phyloP scores from a whole-genome alignment of 1,284 basidiomycete genomes.

The Gomphus bonarii region DNA sequence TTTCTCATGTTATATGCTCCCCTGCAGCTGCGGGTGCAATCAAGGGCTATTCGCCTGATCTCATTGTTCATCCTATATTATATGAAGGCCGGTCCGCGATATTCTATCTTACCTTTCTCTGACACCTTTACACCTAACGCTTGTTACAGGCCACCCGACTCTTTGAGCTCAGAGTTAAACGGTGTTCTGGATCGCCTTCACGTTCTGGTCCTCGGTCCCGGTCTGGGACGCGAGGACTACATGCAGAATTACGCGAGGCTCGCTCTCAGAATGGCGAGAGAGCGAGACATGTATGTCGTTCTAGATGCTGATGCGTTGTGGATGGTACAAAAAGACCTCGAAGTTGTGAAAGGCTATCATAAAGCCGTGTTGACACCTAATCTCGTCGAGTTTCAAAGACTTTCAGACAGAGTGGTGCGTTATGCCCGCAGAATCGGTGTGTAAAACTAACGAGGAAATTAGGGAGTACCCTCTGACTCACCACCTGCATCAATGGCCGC shows the following conservation, averaged over 20 bases:
- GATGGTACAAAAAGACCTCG: slow-evolving; percentile 67
- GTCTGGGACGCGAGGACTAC: slow-evolving; percentile 80
- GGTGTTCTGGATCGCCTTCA: slow-evolving; percentile 77
- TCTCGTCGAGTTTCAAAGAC: slow-evolving; percentile 83
- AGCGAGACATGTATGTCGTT: slow-evolving; percentile 75
- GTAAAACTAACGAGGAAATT: background rate
- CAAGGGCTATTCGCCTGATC: slow-evolving; percentile 91
- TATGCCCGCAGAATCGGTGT: background rate
- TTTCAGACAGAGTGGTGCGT: slow-evolving; percentile 66
- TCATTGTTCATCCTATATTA: slow-evolving; percentile 93
- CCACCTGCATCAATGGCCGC: slow-evolving; percentile 41
- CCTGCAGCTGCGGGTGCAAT: slow-evolving; percentile 84
- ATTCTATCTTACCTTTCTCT: slow-evolving; percentile 7
- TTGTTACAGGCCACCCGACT: slow-evolving; percentile 30
- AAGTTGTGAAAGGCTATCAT: slow-evolving; percentile 70
- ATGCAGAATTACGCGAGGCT: slow-evolving; percentile 73
- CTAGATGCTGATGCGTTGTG: slow-evolving; percentile 89
- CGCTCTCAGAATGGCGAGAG: slow-evolving; percentile 38
- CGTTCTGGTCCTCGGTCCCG: slow-evolving; percentile 88
- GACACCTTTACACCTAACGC: background rate
- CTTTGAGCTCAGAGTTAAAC: slow-evolving; percentile 45
- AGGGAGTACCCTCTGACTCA: slow-evolving; percentile 44
- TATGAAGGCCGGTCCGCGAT: slow-evolving; percentile 35
- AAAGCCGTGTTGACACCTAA: slow-evolving; percentile 88
- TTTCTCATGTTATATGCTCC: slow-evolving; percentile 95